Percentiles rank a stretch among this genome's conserved stretches.
phyloP scores from a whole-genome alignment of 2,329 filamentous ascomycete species.

The Metarhizium brunneum region DNA sequence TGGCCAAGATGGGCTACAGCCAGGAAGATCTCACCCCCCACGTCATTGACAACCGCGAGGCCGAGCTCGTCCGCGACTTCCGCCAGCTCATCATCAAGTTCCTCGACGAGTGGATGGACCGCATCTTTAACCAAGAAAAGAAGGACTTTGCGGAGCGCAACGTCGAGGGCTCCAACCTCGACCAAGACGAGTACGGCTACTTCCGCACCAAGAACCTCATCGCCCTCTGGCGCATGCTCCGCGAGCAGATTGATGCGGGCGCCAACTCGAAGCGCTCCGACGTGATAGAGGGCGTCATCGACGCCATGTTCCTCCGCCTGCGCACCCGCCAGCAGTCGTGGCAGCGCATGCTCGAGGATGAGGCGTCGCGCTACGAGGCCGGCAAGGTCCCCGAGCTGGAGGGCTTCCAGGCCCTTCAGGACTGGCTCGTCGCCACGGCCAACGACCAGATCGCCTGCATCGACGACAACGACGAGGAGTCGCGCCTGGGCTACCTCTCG shows the following conservation, averaged over 20 bases:
- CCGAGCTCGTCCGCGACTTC: conserved; percentile 88
- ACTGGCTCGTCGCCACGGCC: conserved; percentile 93
- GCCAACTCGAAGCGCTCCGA: conserved; percentile 78
- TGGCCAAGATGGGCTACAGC: conserved; percentile 77
- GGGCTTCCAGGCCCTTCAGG: conserved; percentile 71
- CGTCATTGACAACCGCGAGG: conserved; percentile 81
- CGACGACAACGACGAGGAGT: conserved; percentile 75
- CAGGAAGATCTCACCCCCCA: conserved; percentile 73
- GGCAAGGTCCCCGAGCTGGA: conserved; percentile 46
- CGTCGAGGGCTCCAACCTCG: conserved; percentile 65
- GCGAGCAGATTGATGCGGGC: conserved; percentile 82
- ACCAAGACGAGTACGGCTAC: conserved; percentile 80
- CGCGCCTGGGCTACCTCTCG: conserved; percentile 71
- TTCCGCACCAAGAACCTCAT: conserved; percentile 87
- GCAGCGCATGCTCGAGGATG: conserved; percentile 81
- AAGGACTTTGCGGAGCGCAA: conserved; percentile 72
- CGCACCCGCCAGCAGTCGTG: conserved; percentile 75
- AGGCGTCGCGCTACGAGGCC: conserved; percentile 64
- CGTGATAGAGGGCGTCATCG: conserved; percentile 89
- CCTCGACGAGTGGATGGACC: conserved; percentile 95
- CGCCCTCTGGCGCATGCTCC: conserved; percentile 95
- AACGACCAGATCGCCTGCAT: conserved; percentile 99
- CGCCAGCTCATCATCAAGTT: conserved; percentile 90
- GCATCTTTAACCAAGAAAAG: conserved; percentile 75
- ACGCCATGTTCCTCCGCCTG: conserved; percentile 87